phyloP scores from a whole-genome alignment of 2,329 filamentous ascomycete genomes.

The Didymella lethalis region DNA sequence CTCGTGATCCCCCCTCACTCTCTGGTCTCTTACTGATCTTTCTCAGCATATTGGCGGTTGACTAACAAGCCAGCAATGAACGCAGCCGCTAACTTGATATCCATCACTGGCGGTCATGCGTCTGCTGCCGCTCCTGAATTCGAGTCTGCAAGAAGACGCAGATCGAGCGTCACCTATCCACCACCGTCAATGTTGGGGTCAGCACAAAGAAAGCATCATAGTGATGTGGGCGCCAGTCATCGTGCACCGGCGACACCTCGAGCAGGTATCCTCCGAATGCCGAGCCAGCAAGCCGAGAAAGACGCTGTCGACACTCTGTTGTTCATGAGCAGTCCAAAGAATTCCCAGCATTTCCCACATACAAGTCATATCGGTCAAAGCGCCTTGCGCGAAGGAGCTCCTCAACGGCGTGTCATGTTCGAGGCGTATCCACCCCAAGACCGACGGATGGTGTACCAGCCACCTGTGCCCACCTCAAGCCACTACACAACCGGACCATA shows the following conservation, averaged over 20 bases:
- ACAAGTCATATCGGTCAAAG: conserved; percentile 39
- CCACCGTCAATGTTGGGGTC: conserved; percentile 44
- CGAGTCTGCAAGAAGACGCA: conserved; percentile 44
- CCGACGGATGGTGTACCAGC: conserved; percentile 32
- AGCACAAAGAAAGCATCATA: conserved; percentile 44
- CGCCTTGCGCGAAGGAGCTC: conserved; percentile 40
- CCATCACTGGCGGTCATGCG: conserved; percentile 36
- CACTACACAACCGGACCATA: conserved; percentile 41
- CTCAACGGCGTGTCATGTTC: conserved; percentile 49
- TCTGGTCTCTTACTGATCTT: conserved; percentile 2
- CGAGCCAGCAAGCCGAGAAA: conserved; percentile 75
- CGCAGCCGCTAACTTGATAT: conserved; percentile 40
- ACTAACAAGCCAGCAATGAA: conserved; percentile 38
- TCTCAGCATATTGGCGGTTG: conserved; percentile 41
- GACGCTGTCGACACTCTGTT: conserved; percentile 82
- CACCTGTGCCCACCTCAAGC: conserved; percentile 32
- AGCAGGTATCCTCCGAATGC: conserved; percentile 68
- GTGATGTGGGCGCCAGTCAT: conserved; percentile 38
- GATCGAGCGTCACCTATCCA: conserved; percentile 44
- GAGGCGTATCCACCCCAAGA: conserved; percentile 43
- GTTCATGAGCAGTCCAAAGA: conserved; percentile 82
- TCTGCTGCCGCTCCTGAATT: conserved; percentile 48
- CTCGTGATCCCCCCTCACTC: neutral
- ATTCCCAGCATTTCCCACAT: conserved; percentile 58
- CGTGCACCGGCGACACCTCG: conserved; percentile 44